Base-by-base conservation (phyloP, 1,139 yeast genomes). In the Nakaseomyces glabratus region DNA sequence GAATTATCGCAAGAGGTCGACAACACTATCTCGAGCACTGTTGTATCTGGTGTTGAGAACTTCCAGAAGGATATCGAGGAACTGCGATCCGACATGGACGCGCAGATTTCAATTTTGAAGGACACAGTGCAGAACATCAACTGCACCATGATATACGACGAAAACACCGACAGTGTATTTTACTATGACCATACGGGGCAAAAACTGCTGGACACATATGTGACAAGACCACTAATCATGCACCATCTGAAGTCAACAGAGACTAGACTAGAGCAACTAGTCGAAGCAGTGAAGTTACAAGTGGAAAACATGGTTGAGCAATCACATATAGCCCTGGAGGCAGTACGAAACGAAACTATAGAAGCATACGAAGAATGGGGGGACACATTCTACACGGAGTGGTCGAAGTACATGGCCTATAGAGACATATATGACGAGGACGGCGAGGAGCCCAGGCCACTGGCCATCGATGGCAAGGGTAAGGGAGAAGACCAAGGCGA, bases 301-400 rank as follows among this genome's bases (percentile, higher is more conserved):
- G 55, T 70, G 33, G 47, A 52, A 9, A 41, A 49, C 6, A 55
- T 66, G 11, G 68, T 68, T 36, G 49, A 54, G 4, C 45, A 52
- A 13, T 55, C 71, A 24, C 63, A 66, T 35, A 60, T 59, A 7
- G 59, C 62, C 18, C 66, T 77, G 34, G 68, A 69, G 35, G 51
- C 51, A 3, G 61, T 65, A 9, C 67, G 79, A 39, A 71, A 71
- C 37, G 66, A 68, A 28, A 68, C 76, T 19, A 63, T 80, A 38
- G 86, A 79, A 44, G 68, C 76, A 1, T 67, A 76, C 50, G 85
- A 80, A 49, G 78, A 79, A 39, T 79, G 78, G 62, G 75, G 78
- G n/a, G 86, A 79, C 35, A 68, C 71, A 4, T 66, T 81, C 12
- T 65, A 78, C 37, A 67, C 62, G 40, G 84, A 76, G 43, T 78